These are phyloP conservation scores for Aquilaria malaccensis DNA, from an alignment of 345 rosid genomes.

Conservation along the genomic window DNA sequence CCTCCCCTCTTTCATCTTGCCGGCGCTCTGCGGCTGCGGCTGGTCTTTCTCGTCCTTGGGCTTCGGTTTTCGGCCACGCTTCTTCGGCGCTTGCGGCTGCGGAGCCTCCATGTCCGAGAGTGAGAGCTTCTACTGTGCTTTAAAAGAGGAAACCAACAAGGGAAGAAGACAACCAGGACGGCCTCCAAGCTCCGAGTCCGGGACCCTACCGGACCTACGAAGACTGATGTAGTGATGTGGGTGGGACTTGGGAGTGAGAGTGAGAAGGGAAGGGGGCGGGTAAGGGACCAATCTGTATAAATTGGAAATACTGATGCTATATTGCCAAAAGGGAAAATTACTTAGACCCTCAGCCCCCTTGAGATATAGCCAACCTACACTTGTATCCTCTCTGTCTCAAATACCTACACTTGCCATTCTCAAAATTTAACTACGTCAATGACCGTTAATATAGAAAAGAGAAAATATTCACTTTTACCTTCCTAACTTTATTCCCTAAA, in stretches of 20 bases:
- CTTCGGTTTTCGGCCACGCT: constrained; percentile 93
- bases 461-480: no score
- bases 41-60: constrained; percentile 42
- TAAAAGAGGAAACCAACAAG: background rate
- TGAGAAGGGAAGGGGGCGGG: constrained; percentile 7
- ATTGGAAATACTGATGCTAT: background rate
- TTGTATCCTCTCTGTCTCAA: background rate
- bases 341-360: no score
- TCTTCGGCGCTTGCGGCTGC: constrained; percentile 44
- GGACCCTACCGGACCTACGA: constrained; percentile 11
- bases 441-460: no score
- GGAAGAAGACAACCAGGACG: background rate
- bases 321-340: no score
- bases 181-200: constrained; percentile 3
- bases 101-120: constrained; percentile 24
- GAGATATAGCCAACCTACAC: background rate
- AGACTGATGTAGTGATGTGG: background rate
- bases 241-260: background rate
- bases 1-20: constrained; percentile 35
- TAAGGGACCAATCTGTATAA: constrained; percentile 48
- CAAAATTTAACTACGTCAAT: no score
- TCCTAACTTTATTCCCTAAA: no score
- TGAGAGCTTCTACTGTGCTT: constrained; percentile 2
- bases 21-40: constrained; percentile 21
- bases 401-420: no score